Base-by-base conservation (phyloP, 305 asterid species). In the Plantago coronopus region DNA sequence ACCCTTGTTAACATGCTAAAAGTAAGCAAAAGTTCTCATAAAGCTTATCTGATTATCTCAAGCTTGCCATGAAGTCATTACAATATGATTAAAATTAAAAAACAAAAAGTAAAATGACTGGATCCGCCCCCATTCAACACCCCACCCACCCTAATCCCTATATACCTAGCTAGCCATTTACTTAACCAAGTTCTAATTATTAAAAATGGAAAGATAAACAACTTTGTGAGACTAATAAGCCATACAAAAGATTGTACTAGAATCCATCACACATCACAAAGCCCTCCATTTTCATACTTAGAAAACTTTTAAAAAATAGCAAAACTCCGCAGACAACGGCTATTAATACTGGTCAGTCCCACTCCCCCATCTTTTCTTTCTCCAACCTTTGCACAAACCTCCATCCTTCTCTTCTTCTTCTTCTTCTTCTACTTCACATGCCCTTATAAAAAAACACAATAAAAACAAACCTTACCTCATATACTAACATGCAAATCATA, bases 241-340 rank as follows among this genome's bases (percentile, higher is more conserved):
- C 62, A 19, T 44, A 42, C 17, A 20, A 29, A 63, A 53, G 34
- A 45, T 47, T n/a, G 64, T 53, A 54, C 59, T 23, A 49, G 5
- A 27, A 29, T 42, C 27, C 5, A 57, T 61, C 68, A 62, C 68
- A 57, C 45, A 42, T 62, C 19, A 66, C 63, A 69, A 60, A 60
- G 73, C 76, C 55, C 66, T 27, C 65, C 64, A 31, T 23, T 66
- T 61, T 50, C 48, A n/a, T 17, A 51, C 19, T 15, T 8, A 45
- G 67, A 17, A 1, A 53, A 19, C 42, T 16, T 27, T 2, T 0
- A 27, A 25, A 3, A 2, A 27, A n/a, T 44, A 45, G 20, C 19
- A 47, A 21, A 49, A 53, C 27, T 69, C 82, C 91, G 88, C 77
- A 79, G 91, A 82, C 89, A 84, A 61, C 85, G 83, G 89, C 82